Conservation (phyloP, 306 rosid species). For the Inga laurina region DNA sequence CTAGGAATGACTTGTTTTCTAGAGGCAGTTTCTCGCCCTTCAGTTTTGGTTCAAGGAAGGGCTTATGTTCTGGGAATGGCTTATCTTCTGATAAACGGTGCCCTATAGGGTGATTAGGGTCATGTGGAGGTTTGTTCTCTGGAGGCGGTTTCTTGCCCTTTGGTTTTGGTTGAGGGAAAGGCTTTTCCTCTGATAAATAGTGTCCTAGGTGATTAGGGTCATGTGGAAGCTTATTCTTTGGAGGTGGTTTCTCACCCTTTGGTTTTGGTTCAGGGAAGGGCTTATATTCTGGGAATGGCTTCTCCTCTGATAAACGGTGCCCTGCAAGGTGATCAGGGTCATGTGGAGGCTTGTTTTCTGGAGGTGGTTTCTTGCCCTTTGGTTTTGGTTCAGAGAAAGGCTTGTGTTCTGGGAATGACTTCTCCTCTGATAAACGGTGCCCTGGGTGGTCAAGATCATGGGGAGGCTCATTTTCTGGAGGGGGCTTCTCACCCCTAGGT, state of each 20-base stretch:
- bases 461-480: no score
- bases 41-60: background rate
- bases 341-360: background rate
- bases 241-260: background rate
- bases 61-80: background rate
- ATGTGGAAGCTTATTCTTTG: background rate
- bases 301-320: background rate
- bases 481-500: no score
- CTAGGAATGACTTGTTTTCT: background rate
- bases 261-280: background rate
- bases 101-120: background rate
- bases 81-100: background rate
- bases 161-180: background rate
- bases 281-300: no score
- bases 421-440: no score
- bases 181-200: background rate
- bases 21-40: constrained; percentile 3
- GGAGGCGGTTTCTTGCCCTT: no score
- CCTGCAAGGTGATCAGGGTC: background rate
- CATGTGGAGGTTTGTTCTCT: background rate
- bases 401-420: no score
- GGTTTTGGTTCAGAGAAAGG: background rate
- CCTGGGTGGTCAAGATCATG: no score
- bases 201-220: background rate
- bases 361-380: no score